Percentiles rank a stretch among this genome's conserved stretches.
Evolutionary conservation across 306 rosid genomes (phyloP).

Genomic region (Cucurbita ficifolia): DNA sequence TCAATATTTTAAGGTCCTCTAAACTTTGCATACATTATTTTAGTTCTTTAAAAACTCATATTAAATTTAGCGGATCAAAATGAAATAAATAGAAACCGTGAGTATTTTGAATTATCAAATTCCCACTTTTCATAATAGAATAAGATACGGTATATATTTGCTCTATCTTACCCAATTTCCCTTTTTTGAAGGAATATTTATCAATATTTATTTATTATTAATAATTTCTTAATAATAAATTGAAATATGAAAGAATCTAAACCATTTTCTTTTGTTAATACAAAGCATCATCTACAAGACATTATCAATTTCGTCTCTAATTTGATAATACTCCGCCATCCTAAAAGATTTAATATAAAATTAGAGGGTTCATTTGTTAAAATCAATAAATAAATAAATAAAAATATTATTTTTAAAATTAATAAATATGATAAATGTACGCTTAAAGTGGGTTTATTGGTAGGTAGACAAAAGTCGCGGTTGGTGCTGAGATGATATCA

Average conservation of each 20-base stretch:
- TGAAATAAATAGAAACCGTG: too few relatives aligned
- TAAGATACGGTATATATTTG: background rate
- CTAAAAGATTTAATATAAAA: background rate
- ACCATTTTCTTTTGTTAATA: background rate
- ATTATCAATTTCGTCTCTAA: background rate
- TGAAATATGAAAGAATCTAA: background rate
- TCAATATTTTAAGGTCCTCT: too few relatives aligned
- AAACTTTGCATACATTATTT: too few relatives aligned
- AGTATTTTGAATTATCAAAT: conserved; percentile 3
- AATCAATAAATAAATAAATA: too few relatives aligned
- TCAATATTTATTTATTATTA: background rate
- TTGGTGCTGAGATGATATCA: background rate
- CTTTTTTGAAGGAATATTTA: conserved; percentile 3
- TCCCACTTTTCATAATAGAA: background rate
- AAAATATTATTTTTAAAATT: too few relatives aligned
- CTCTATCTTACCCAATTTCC: background rate
- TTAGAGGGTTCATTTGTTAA: background rate
- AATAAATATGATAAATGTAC: too few relatives aligned
- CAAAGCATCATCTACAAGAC: background rate
- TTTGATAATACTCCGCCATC: background rate
- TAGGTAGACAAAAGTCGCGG: too few relatives aligned
- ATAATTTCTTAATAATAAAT: background rate
- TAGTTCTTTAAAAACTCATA: too few relatives aligned
- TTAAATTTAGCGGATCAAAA: too few relatives aligned
- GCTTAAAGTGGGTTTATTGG: too few relatives aligned